Base-by-base conservation (phyloP, 768 basidiomycete species). In the Mycena venus region DNA sequence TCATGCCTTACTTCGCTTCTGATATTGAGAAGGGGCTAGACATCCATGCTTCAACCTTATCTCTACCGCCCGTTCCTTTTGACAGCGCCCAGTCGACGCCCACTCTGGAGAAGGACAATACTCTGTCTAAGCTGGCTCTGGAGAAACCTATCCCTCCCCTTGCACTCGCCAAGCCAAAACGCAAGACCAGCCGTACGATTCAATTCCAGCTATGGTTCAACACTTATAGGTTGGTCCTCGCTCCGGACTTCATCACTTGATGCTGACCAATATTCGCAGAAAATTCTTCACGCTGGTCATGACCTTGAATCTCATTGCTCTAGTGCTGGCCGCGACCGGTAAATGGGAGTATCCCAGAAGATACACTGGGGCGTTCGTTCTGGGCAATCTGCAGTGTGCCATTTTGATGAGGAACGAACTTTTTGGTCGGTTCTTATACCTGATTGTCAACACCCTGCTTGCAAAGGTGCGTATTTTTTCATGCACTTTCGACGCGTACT, bases 341-440 rank as follows among this genome's bases (percentile, higher is more conserved):
- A 87, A 88, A 63, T 96, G 93, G 91, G 85, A 87, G 25, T 96
- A 96, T 78, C 90, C 93, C 7, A 83, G 85, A 21, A 82, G 85
- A 68, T 93, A 93, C 78, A 89, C 92, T 21, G 91, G 93, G 76
- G 93, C 93, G 14, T 87, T 95, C 68, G 92, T 93, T 11, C 85
- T 95, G 2, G 95, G 93, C 0, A 96, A 96, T 77, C 82, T 96
- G 59, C 89, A 91, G 76, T 83, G 90, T 29, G 90, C 94, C 7
- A 91, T 96, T 68, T 86, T 96, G 25, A 90, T 94, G 86, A 88
- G 95, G 25, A 96, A 96, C 78, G 95, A 96, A 76, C 85, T 95
- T 2, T 96, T 96, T 75, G 93, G 94, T 11, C 92, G 95, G 21
- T 82, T 91, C 40, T 79, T 96, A 17, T 96, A 95, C 80, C 82